These are phyloP conservation scores for Cladobotryum mycophilum DNA, from an alignment of 2,329 filamentous ascomycete genomes.

Conservation along the genomic window DNA sequence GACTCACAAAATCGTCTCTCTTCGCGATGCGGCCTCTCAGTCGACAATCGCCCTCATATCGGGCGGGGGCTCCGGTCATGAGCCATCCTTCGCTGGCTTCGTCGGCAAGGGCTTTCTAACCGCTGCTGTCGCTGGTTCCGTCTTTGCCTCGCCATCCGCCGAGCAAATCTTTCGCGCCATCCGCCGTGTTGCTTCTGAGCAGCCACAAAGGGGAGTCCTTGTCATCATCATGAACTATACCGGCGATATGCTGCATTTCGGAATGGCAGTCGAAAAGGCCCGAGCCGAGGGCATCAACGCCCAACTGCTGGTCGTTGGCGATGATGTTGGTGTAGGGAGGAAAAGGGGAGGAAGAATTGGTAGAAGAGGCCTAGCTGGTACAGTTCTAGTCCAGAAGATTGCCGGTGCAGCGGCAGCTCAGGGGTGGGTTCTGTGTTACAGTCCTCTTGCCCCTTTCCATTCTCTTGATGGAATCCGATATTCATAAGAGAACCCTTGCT, in stretches of 20 bases:
- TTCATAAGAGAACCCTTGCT: neutral
- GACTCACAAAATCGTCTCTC: slow-evolving; percentile 22
- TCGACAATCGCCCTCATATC: slow-evolving; percentile 28
- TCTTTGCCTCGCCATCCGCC: slow-evolving; percentile 69
- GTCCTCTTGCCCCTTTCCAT: neutral
- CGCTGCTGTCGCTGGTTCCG: slow-evolving; percentile 65
- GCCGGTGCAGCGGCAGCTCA: slow-evolving; percentile 50
- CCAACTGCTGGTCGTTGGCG: slow-evolving; percentile 66
- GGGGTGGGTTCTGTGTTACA: slow-evolving; percentile 8
- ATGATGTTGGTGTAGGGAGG: slow-evolving; percentile 66
- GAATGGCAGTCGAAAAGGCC: slow-evolving; percentile 68
- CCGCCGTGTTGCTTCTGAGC: slow-evolving; percentile 48
- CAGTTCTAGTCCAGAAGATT: slow-evolving; percentile 60
- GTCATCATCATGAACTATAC: slow-evolving; percentile 74
- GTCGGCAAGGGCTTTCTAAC: slow-evolving; percentile 64
- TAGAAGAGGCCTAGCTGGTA: slow-evolving; percentile 62
- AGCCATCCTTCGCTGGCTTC: slow-evolving; percentile 65
- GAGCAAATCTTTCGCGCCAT: slow-evolving; percentile 64
- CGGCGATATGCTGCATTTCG: slow-evolving; percentile 66
- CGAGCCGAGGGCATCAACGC: slow-evolving; percentile 53
- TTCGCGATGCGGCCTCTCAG: slow-evolving; percentile 13
- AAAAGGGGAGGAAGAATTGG: slow-evolving; percentile 63
- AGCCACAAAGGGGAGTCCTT: slow-evolving; percentile 54
- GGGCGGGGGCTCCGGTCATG: slow-evolving; percentile 67
- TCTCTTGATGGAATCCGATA: neutral